Percentiles rank a stretch among this genome's conserved stretches.
These are phyloP conservation scores for Oryza rufipogon DNA, from an alignment of 176 grass and related monocot species.

Conservation along the genomic window DNA sequence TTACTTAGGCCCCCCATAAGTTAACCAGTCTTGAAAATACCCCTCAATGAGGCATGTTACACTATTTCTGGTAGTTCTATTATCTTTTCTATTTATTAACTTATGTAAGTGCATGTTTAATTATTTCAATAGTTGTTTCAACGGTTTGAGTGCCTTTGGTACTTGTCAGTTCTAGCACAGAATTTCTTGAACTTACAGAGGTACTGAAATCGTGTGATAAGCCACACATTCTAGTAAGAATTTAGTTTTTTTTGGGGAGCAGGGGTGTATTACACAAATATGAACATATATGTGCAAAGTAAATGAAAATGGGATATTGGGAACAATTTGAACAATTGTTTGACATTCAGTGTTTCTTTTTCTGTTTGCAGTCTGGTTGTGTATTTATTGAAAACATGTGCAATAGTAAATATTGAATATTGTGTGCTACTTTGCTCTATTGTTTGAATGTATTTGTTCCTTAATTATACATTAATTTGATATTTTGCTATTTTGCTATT, in stretches of 20 bases:
- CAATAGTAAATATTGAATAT: not conserved
- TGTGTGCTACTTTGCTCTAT: not conserved
- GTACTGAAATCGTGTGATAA: too few relatives aligned
- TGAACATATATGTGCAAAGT: too few relatives aligned
- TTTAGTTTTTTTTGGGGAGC: too few relatives aligned
- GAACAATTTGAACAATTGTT: too few relatives aligned
- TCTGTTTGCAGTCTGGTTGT: not conserved
- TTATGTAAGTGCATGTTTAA: not conserved
- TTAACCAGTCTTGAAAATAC: not conserved
- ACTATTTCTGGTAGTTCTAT: not conserved
- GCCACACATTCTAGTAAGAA: too few relatives aligned
- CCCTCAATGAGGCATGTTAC: not conserved
- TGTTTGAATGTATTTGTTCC: slow-evolving; percentile 11
- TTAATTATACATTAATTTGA: slow-evolving; percentile 30
- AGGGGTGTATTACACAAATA: too few relatives aligned
- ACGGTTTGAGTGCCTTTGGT: not conserved
- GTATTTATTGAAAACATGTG: not conserved
- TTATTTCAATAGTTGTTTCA: not conserved
- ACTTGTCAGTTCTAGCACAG: not conserved
- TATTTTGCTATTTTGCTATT: not conserved
- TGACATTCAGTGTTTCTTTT: too few relatives aligned
- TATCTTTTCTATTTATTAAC: not conserved
- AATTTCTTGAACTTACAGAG: too few relatives aligned
- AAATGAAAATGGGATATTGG: too few relatives aligned
- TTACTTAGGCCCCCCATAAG: not conserved